Evolutionary conservation across 2,329 filamentous ascomycete species (phyloP), one percentile per base, ranked within the genome.

Genomic region (Aspergillus sp.): DNA sequence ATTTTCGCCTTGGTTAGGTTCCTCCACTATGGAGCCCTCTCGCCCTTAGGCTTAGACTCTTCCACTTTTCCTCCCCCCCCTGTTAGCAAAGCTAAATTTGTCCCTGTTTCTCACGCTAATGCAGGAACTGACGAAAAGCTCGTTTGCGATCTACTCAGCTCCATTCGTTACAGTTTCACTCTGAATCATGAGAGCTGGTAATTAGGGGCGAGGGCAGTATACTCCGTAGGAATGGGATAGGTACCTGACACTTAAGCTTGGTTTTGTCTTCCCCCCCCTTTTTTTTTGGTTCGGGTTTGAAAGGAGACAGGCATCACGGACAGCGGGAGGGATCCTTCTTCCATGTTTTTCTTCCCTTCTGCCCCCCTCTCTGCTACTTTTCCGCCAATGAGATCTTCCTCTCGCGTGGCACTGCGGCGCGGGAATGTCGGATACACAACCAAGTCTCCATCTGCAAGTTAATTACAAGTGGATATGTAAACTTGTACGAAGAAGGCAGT

Each of bases 71-170:
- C 6, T n/a, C 36, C 36, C 16, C 16, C 14, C 16, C 36, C 14
- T 42, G 36, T 42, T 42, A 42, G 24, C 45, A 58, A 55, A 54
- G 55, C 57, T 60, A 60, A 60, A 63, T 47, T 59, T 56, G 63
- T 60, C 53, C 52, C 54, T 54, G 51, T 49, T 42, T 46, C 52
- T 58, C 64, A 54, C 71, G 66, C 72, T 75, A 75, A 73, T 73
- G 72, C 72, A 75, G 72, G 72, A 73, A 75, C 72, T 73, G 66
- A 61, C 60, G 56, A 65, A 47, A 65, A 64, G 54, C 53, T 65
- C 56, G 46, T 56, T 42, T 54, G 56, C 50, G 47, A 59, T 10
- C 56, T 56, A 54, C 56, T 54, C 55, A 58, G 46, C 22, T 47
- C 16, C 22, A 55, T 56, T 24, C 24, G 24, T 24, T 47, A 46